phyloP scores from a whole-genome alignment of 805 yeast species.

The Schizosaccharomyces lindneri region DNA sequence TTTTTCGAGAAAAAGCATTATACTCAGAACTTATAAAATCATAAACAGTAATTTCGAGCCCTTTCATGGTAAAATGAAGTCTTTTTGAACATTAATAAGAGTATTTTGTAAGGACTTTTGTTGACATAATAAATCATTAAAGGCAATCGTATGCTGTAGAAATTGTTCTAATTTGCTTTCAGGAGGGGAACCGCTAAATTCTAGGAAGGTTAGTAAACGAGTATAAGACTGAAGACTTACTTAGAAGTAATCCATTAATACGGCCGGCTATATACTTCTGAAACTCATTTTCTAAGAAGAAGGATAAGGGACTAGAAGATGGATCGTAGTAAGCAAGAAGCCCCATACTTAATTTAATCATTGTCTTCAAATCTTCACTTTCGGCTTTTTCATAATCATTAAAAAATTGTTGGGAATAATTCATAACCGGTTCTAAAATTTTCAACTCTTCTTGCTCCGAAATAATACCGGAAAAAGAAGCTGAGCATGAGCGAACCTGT shows the following conservation, averaged over 20 bases:
- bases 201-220: background rate
- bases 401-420: background rate
- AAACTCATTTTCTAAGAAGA: background rate
- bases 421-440: background rate
- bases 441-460: background rate
- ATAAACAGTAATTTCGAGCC: background rate
- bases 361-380: background rate
- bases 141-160: background rate
- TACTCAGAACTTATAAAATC: background rate
- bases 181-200: background rate
- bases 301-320: background rate
- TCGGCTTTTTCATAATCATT: background rate
- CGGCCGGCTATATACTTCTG: background rate
- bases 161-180: background rate
- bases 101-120: background rate
- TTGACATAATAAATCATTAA: background rate
- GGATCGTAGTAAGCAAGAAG: background rate
- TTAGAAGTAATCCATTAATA: background rate
- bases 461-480: background rate
- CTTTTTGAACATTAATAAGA: background rate
- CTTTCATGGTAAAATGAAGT: background rate
- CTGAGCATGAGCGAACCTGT: background rate
- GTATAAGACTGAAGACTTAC: background rate
- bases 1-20: background rate
- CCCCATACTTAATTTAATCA: background rate